Evolutionary conservation across 495 filamentous ascomycete species (phyloP).

Genomic region (Podospora didyma): DNA sequence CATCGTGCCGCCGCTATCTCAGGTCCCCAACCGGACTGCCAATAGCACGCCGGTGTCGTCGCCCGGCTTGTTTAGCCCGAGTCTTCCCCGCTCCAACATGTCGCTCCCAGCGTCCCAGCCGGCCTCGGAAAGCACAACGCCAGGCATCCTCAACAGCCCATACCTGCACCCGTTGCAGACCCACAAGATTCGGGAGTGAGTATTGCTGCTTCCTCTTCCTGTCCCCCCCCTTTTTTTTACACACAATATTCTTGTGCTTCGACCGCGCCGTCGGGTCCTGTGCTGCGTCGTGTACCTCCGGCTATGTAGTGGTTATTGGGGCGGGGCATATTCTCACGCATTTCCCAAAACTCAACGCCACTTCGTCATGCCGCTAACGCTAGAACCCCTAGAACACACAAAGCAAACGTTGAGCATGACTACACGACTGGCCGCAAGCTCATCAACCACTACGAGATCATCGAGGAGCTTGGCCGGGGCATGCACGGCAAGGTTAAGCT

Average conservation of each 20-base stretch:
- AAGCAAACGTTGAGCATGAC: constrained; percentile 84
- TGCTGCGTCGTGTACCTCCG: background rate
- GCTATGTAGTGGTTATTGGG: background rate
- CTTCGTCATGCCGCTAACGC: constrained; percentile 4
- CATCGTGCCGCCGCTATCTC: constrained; percentile 30
- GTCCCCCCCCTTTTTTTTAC: background rate
- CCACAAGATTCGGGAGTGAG: constrained; percentile 58
- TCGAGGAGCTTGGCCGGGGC: constrained; percentile 91
- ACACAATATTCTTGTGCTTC: background rate
- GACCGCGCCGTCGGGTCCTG: background rate
- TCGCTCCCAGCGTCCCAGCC: constrained; percentile 26
- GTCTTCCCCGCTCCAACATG: constrained; percentile 37
- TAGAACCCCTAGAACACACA: constrained; percentile 60
- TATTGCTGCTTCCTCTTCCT: constrained; percentile 5
- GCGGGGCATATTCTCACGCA: constrained; percentile 3
- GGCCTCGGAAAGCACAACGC: constrained; percentile 47
- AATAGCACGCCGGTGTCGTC: constrained; percentile 66
- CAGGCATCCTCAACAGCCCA: constrained; percentile 42
- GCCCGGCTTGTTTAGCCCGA: constrained; percentile 61
- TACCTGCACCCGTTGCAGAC: constrained; percentile 61
- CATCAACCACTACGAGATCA: constrained; percentile 96
- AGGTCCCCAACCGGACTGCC: constrained; percentile 41
- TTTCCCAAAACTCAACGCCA: background rate
- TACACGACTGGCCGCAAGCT: constrained; percentile 83
- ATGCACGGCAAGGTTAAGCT: constrained; percentile 97